phyloP scores from a whole-genome alignment of 2,329 filamentous ascomycete genomes.

The Dendrostoma leiphaemia region DNA sequence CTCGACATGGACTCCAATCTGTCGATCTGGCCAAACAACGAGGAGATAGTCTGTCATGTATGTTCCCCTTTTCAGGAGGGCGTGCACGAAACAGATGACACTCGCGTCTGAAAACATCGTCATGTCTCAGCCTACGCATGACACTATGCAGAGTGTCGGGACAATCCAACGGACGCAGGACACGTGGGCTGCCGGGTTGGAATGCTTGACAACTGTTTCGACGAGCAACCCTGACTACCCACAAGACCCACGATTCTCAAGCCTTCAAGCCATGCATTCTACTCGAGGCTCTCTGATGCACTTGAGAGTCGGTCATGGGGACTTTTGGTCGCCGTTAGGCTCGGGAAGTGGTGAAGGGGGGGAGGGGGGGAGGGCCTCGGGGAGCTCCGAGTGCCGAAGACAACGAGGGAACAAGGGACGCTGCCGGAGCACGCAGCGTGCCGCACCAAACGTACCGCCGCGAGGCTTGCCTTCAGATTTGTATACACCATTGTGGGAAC shows the following conservation, averaged over 20 bases:
- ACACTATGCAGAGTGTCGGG: constrained; percentile 2
- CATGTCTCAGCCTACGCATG: constrained; percentile 17
- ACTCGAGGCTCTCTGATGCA: too few species aligned
- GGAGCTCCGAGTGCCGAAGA: constrained; percentile 15
- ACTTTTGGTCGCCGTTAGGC: too few species aligned
- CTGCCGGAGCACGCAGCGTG: too few species aligned
- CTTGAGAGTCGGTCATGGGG: too few species aligned
- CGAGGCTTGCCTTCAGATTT: too few species aligned
- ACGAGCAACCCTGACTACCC: neutral
- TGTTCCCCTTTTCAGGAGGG: neutral
- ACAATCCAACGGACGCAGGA: constrained; percentile 14
- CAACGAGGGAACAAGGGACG: too few species aligned
- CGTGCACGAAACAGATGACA: neutral
- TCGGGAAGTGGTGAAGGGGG: too few species aligned
- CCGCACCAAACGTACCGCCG: too few species aligned
- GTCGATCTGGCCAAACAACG: neutral
- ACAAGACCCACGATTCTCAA: too few species aligned
- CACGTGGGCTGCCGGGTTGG: constrained; percentile 14
- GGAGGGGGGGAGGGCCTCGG: constrained; percentile 9
- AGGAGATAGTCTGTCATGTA: neutral
- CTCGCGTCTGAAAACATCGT: neutral
- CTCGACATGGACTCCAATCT: too few species aligned
- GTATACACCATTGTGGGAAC: too few species aligned
- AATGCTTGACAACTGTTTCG: neutral
- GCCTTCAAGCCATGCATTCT: too few species aligned